Base-by-base conservation (phyloP, 2,329 filamentous ascomycete species). In the Gremmenia infestans region DNA sequence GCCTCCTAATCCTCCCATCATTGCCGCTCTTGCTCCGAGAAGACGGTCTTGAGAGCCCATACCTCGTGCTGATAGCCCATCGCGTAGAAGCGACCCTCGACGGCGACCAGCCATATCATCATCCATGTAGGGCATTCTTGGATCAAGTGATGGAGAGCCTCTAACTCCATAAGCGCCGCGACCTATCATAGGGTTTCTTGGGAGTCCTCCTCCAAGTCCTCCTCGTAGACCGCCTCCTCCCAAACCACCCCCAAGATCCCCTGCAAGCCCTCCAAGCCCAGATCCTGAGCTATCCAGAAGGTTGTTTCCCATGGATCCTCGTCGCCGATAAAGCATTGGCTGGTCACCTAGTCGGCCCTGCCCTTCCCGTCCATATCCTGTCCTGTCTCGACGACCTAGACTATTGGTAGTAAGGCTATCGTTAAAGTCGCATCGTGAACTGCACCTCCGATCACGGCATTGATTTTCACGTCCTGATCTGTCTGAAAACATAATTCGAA, bases 241-340 rank as follows among this genome's bases (percentile, higher is more conserved):
- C 8, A 28, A 17, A 43, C 35, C 49, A 28, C 51, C 53, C n/a
- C 39, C 47, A 28, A 28, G 22, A 25, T 23, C 32, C 35, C 48
- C 48, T 15, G 12, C 51, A n/a, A 53, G 12, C 23, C 23, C 43
- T 19, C 36, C 50, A 49, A 22, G 15, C 23, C 43, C 32, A n/a
- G 15, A n/a, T n/a, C 49, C 47, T 17, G 58, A 37, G 9, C 56
- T 40, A 23, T 56, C 54, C 15, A 58, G 45, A n/a, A 57, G 37
- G 48, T 53, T 50, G 12, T 45, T 45, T 22, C 48, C 40, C 23
- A 53, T 55, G 9, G 56, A 53, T 32, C 48, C 58, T 14, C 53
- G 50, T 45, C 58, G 12, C 15, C 48, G 48, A n/a, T 53, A 48
- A 12, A 57, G 43, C 56, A 56, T 52, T 11, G 53, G 45, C 25